A percentile compares a stretch with the other conserved stretches of the same genome.
These are phyloP conservation scores for Sechiopsis laciniata DNA, from an alignment of 306 rosid species.

Conservation along the genomic window DNA sequence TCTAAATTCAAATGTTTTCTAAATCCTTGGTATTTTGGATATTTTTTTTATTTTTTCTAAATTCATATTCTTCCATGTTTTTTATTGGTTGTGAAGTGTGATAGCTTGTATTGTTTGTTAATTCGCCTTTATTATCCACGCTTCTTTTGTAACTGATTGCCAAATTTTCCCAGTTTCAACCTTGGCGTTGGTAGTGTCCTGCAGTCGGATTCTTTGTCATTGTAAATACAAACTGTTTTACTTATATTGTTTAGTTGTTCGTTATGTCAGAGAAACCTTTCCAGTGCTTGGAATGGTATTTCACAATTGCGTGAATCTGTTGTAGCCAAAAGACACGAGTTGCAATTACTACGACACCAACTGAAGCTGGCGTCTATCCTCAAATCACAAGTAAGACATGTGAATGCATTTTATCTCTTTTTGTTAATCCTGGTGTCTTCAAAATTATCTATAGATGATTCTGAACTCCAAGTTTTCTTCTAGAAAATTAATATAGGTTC, in stretches of 20 bases:
- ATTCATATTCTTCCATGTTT: not conserved
- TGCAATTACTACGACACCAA: constrained; percentile 56
- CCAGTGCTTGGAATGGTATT: constrained; percentile 63
- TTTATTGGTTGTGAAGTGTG: not conserved
- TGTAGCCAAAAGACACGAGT: constrained; percentile 65
- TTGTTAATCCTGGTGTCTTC: constrained; percentile 18
- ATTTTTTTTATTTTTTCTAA: no score
- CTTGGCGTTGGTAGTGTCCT: not conserved
- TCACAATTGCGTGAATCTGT: constrained; percentile 77
- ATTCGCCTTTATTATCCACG: not conserved
- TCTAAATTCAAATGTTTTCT: no score
- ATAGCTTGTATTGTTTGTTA: not conserved
- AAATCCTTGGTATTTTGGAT: no score
- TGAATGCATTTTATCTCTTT: not conserved
- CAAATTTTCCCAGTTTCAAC: not conserved
- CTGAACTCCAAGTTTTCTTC: not conserved
- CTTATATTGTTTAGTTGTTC: constrained; percentile 24
- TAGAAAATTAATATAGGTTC: not conserved
- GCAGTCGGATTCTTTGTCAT: not conserved
- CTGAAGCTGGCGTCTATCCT: constrained; percentile 65
- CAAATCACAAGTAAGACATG: constrained; percentile 72
- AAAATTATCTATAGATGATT: not conserved
- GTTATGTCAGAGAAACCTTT: constrained; percentile 66
- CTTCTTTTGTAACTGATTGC: not conserved
- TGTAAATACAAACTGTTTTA: not conserved